Conservation (phyloP, 2,329 filamentous ascomycete species). For the Pyrenochaeta sp. region DNA sequence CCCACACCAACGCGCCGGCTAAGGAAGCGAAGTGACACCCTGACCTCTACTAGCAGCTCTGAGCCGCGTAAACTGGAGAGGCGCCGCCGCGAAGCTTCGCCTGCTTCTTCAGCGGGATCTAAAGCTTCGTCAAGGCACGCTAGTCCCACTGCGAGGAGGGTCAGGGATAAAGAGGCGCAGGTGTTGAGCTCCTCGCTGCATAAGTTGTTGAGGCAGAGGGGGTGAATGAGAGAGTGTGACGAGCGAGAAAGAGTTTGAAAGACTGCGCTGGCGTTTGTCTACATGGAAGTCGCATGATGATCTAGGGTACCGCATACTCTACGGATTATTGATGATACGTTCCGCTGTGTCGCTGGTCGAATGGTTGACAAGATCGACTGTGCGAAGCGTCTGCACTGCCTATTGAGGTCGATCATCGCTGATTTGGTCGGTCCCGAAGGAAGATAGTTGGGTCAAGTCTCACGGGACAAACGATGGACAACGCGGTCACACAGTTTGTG, state of each 20-base stretch:
- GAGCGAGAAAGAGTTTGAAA: neutral
- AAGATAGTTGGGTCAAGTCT: too few species aligned
- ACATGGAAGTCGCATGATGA: too few species aligned
- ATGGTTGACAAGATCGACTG: too few species aligned
- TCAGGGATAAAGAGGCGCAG: slow-evolving; percentile 13
- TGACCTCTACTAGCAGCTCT: slow-evolving; percentile 22
- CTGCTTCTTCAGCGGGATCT: slow-evolving; percentile 11
- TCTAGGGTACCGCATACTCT: too few species aligned
- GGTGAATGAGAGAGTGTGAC: slow-evolving; percentile 5
- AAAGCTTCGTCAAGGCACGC: slow-evolving; percentile 16
- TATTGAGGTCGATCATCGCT: too few species aligned
- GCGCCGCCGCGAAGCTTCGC: slow-evolving; percentile 17
- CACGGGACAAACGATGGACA: too few species aligned
- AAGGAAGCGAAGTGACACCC: slow-evolving; percentile 33
- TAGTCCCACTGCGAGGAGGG: slow-evolving; percentile 18
- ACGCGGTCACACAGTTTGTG: too few species aligned
- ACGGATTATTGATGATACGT: neutral
- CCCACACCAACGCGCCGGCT: slow-evolving; percentile 19
- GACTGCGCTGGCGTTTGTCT: slow-evolving; percentile 1
- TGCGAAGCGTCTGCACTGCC: too few species aligned
- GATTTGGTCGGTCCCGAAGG: too few species aligned
- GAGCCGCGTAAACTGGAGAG: slow-evolving; percentile 18
- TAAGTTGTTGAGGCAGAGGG: slow-evolving; percentile 22
- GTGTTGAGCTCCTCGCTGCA: slow-evolving; percentile 10
- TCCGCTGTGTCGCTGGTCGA: neutral